Conservation (phyloP, 352 stramenopile species). For the Phytophthora pseudosyringae region DNA sequence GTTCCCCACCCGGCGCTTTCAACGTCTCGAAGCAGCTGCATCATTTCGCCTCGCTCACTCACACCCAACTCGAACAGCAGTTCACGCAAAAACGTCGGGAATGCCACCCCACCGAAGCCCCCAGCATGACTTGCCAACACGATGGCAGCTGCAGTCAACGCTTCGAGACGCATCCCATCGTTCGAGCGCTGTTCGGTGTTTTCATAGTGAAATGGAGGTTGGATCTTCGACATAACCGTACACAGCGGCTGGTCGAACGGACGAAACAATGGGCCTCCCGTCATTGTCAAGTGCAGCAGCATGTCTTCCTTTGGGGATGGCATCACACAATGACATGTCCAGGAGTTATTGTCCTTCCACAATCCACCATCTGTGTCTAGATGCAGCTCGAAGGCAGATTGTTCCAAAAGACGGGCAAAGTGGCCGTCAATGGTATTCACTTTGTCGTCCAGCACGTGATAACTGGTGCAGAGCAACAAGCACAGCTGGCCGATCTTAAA, state of each 20-base stretch:
- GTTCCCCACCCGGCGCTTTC: neutral
- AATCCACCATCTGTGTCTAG: neutral
- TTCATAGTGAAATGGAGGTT: neutral
- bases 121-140: constrained; percentile 2
- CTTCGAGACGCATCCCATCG: constrained; percentile 1
- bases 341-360: neutral
- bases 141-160: neutral
- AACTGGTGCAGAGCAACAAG: constrained; percentile 3
- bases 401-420: neutral
- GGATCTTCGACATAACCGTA: neutral
- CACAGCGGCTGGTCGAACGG: neutral
- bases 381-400: neutral
- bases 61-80: too few species aligned
- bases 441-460: neutral
- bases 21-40: neutral
- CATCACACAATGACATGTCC: neutral
- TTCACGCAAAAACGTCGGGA: neutral
- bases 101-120: neutral
- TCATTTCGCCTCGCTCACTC: neutral
- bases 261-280: neutral
- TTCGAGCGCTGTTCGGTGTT: neutral
- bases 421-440: neutral
- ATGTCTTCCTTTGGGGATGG: neutral
- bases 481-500: constrained; percentile 2
- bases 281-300: too few species aligned